Conservation (phyloP, 1,284 basidiomycete species). For the Phellinidium pouzarii region DNA sequence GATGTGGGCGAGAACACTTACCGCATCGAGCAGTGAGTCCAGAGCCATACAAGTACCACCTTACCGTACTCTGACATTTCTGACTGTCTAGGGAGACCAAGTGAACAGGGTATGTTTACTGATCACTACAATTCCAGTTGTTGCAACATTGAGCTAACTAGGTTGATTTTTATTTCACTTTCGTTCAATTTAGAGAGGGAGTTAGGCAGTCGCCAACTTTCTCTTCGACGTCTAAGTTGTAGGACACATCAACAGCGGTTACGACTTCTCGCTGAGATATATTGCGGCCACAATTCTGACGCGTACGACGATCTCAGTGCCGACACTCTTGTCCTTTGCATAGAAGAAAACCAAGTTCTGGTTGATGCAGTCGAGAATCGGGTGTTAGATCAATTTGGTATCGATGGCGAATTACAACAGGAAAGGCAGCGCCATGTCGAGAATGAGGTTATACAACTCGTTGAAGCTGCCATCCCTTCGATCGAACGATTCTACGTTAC, state of each 20-base stretch:
- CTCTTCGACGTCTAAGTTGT: neutral
- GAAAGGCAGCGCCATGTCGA: neutral
- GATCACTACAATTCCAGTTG: too few relatives aligned
- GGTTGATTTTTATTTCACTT: too few relatives aligned
- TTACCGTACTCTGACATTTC: too few relatives aligned
- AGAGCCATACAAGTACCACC: too few relatives aligned
- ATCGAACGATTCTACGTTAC: constrained; percentile 1
- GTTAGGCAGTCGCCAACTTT: neutral
- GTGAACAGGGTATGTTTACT: too few relatives aligned
- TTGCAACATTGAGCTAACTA: too few relatives aligned
- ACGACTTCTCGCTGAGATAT: constrained; percentile 3
- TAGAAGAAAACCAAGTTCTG: neutral
- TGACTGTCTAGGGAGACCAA: too few relatives aligned
- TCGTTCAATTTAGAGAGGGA: too few relatives aligned
- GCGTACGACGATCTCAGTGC: constrained; percentile 4
- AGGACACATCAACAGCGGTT: neutral
- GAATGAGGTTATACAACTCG: neutral
- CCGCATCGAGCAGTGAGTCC: too few relatives aligned
- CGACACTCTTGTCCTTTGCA: constrained; percentile 3
- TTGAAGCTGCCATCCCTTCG: neutral
- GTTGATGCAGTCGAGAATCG: constrained; percentile 4
- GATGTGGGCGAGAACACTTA: too few relatives aligned
- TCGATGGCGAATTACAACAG: neutral
- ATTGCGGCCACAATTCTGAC: neutral
- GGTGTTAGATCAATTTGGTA: constrained; percentile 2